Percentiles rank a stretch among this genome's conserved stretches.
Conservation (phyloP, 2,329 filamentous ascomycete genomes). For the Stagonosporopsis tanaceti region DNA sequence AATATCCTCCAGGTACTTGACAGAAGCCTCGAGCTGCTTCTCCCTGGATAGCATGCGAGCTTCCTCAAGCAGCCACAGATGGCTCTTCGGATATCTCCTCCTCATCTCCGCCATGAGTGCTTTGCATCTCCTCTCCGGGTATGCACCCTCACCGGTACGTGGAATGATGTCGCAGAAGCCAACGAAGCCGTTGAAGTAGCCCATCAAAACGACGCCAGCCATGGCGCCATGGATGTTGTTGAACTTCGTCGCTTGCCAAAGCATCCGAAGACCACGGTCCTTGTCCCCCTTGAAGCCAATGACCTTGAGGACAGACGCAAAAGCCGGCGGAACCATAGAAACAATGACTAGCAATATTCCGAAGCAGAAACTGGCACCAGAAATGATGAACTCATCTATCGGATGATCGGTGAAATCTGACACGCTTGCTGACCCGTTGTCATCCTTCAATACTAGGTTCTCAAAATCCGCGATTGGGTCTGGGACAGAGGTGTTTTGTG, state of each 20-base stretch:
- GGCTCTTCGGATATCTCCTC: constrained; percentile 77
- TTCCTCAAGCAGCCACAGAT: constrained; percentile 89
- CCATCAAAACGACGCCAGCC: constrained; percentile 79
- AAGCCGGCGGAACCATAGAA: constrained; percentile 91
- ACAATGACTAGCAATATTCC: constrained; percentile 85
- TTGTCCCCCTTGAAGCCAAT: constrained; percentile 93
- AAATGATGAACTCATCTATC: constrained; percentile 87
- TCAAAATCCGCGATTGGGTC: constrained; percentile 42
- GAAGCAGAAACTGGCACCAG: constrained; percentile 87
- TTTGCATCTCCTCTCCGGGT: constrained; percentile 73
- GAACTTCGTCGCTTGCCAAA: constrained; percentile 90
- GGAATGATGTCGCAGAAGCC: constrained; percentile 89
- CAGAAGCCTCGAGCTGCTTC: constrained; percentile 70
- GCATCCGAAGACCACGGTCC: constrained; percentile 79
- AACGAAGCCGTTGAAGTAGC: constrained; percentile 87
- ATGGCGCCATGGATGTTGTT: constrained; percentile 92
- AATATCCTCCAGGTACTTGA: constrained; percentile 69
- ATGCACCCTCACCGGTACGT: constrained; percentile 65
- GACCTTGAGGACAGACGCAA: constrained; percentile 84
- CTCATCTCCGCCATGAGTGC: constrained; percentile 77
- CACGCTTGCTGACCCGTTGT: constrained; percentile 63
- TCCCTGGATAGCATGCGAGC: constrained; percentile 76
- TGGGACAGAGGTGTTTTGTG: constrained; percentile 32
- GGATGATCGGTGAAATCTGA: constrained; percentile 72
- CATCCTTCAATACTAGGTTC: constrained; percentile 38